Base-by-base conservation (phyloP, 176 grass and related monocot genomes). In the Ananas comosus region DNA sequence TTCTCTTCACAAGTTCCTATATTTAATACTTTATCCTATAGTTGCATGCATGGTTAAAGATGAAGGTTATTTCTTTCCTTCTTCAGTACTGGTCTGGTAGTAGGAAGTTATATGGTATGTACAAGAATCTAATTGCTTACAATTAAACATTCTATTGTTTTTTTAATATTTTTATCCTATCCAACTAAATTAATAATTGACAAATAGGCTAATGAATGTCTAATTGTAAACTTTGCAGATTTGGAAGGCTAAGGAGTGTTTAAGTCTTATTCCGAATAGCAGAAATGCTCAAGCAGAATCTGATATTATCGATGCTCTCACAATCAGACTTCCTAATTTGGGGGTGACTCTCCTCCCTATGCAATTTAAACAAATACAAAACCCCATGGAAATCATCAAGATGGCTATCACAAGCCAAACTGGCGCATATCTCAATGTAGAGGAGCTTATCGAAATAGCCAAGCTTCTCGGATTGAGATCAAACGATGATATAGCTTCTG, bases 201-300 rank as follows among this genome's bases (percentile, higher is more conserved):
- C 33, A 42, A 42, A 42, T 42, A 42, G 33, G 33, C 33, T 42
- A 42, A 42, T 42, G 33, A 42, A 42, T 7, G 33, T 42, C 33
- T 42, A 42, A 42, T 59, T 59, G 19, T 59, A 76, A 65, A 50
- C 67, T 81, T 83, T 87, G 65, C 72, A 97, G 93, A 92, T 97
- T 70, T 97, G 93, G 89, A 96, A 96, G 76, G 93, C 93, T 56
- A 96, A 88, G 77, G 89, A 96, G 83, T 96, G 92, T 70, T 73
- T 96, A 68, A 91, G 87, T 72, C 79, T 96, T 59, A 74, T 91
- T 53, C 86, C 88, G 59, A 90, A 87, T 71, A 96, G 79, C 79
- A 84, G 69, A 85, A 80, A 28, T 72, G 93, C 87, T 78, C 87
- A 92, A 84, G 89, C 82, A 48, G 93, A 96, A 79, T 86, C 79